Evolutionary conservation across 2,329 filamentous ascomycete genomes (phyloP).

Genomic region (Volutella citrinella): DNA sequence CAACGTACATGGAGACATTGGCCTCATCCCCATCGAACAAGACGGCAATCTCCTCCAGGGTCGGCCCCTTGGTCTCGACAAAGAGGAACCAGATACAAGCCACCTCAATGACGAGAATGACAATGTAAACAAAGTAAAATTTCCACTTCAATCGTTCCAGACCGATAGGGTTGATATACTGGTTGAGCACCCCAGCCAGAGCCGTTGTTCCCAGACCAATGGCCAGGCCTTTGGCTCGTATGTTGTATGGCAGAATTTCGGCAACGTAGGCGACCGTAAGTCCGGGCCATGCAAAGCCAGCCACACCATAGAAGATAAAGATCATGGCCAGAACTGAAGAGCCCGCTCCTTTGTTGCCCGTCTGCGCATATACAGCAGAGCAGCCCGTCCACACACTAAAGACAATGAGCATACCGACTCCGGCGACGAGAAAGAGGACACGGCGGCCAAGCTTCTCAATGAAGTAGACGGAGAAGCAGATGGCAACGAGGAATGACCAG

Average conservation of each 20-base stretch:
- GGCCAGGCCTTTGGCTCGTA: constrained; percentile 15
- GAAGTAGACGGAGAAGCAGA: constrained; percentile 30
- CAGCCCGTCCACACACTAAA: constrained; percentile 29
- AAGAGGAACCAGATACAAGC: constrained; percentile 38
- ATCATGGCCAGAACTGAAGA: constrained; percentile 31
- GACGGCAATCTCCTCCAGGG: constrained; percentile 48
- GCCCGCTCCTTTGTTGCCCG: constrained; percentile 16
- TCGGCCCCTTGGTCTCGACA: constrained; percentile 51
- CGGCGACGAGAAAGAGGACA: constrained; percentile 36
- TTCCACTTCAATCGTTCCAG: constrained; percentile 40
- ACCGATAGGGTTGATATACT: constrained; percentile 40
- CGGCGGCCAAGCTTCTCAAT: constrained; percentile 37
- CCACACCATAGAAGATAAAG: constrained; percentile 31
- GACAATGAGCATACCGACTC: constrained; percentile 30
- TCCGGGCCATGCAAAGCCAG: constrained; percentile 10
- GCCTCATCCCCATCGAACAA: no score
- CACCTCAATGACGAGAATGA: constrained; percentile 27
- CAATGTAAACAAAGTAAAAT: constrained; percentile 42
- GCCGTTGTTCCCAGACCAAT: no score
- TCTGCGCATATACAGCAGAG: constrained; percentile 10
- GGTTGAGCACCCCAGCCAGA: constrained; percentile 34
- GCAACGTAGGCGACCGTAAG: constrained; percentile 9
- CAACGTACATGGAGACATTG: no score
- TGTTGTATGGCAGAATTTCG: constrained; percentile 11
- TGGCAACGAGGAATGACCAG: constrained; percentile 7